A percentile compares a stretch with the other conserved stretches of the same genome.
These are phyloP conservation scores for Umbelopsis vinacea DNA, from an alignment of 192 early-diverging fungal genomes.

Conservation along the genomic window DNA sequence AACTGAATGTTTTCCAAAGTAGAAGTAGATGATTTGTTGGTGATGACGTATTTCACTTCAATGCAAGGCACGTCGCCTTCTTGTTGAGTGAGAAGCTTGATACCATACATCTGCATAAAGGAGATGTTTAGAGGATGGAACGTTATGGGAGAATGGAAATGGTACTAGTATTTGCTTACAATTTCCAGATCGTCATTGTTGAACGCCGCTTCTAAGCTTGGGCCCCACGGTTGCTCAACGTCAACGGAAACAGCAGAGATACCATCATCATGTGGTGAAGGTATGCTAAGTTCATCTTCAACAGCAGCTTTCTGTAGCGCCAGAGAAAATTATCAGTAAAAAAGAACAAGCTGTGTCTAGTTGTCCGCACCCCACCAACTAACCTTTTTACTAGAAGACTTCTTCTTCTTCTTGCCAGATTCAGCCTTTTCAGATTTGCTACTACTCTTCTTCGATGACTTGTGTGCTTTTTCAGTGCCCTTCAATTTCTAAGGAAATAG, in stretches of 20 bases:
- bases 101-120: neutral
- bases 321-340: no score
- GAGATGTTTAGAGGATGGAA: no score
- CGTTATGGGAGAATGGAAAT: neutral
- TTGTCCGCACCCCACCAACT: neutral
- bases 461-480: constrained; percentile 12
- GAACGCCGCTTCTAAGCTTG: neutral
- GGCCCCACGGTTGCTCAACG: constrained; percentile 6
- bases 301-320: constrained; percentile 13
- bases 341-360: no score
- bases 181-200: constrained; percentile 13
- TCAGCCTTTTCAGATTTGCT: constrained; percentile 29
- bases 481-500: constrained; percentile 23
- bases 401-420: constrained; percentile 44
- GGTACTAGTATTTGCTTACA: neutral
- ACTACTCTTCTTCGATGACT: constrained; percentile 15
- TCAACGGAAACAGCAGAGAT: constrained; percentile 18
- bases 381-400: constrained; percentile 42
- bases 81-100: constrained; percentile 1
- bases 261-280: constrained; percentile 6
- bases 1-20: neutral
- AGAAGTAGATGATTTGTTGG: neutral
- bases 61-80: neutral
- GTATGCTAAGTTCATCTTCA: constrained; percentile 2
- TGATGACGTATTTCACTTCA: constrained; percentile 1